Evolutionary conservation across 1,284 basidiomycete species (phyloP).

Genomic region (Boletellus dicymbophilus): DNA sequence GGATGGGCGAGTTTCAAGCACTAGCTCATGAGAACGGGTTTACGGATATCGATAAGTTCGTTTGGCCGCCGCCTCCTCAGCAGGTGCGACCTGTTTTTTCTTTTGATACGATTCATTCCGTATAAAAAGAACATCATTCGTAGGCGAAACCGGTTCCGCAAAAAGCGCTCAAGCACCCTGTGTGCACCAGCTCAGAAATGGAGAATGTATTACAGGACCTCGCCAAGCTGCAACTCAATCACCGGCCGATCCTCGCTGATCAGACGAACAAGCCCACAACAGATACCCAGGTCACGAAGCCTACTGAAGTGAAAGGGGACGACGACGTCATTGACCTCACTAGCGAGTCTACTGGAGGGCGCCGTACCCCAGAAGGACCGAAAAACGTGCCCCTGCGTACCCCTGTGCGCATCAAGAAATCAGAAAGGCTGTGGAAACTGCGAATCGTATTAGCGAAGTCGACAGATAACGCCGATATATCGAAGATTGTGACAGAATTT

Average conservation of each 20-base stretch:
- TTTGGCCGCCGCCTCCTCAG: conserved; percentile 65
- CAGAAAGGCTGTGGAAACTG: conserved; percentile 50
- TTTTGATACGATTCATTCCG: background rate
- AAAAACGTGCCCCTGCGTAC: conserved; percentile 28
- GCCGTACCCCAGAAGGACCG: conserved; percentile 26
- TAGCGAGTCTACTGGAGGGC: conserved; percentile 43
- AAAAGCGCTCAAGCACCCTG: conserved; percentile 31
- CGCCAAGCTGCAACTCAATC: conserved; percentile 54
- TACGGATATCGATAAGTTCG: conserved; percentile 55
- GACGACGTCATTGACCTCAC: conserved; percentile 50
- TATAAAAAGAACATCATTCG: background rate
- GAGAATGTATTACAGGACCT: conserved; percentile 58
- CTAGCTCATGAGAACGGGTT: conserved; percentile 62
- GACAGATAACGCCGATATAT: conserved; percentile 53
- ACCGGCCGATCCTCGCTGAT: conserved; percentile 50
- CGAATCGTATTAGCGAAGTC: conserved; percentile 44
- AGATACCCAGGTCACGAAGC: conserved; percentile 35
- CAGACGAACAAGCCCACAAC: conserved; percentile 44
- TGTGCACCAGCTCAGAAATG: conserved; percentile 41
- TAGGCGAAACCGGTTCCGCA: conserved; percentile 28
- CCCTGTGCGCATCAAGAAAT: conserved; percentile 48
- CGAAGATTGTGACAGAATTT: conserved; percentile 58
- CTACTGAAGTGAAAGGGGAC: conserved; percentile 28
- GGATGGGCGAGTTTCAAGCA: conserved; percentile 60
- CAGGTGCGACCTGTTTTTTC: conserved; percentile 22